Conservation (phyloP, 2,329 filamentous ascomycete species). For the Trichocomaceae sp. region DNA sequence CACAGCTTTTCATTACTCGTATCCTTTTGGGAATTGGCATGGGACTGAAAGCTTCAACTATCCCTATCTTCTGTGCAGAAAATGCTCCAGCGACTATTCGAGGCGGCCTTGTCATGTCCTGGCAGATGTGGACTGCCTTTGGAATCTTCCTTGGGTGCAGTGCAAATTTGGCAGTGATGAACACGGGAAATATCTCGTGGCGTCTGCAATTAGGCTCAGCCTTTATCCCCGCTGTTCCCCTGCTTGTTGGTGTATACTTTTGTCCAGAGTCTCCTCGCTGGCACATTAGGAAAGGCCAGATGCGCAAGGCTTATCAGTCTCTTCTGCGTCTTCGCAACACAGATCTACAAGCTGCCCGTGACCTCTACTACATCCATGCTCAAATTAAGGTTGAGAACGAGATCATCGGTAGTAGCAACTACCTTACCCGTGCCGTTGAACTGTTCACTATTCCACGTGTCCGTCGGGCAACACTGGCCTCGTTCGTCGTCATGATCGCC, state of each 20-base stretch:
- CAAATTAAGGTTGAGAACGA: slow-evolving; percentile 45
- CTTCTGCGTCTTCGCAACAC: slow-evolving; percentile 53
- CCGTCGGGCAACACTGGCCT: slow-evolving; percentile 62
- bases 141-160: slow-evolving; percentile 61
- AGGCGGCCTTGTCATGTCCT: slow-evolving; percentile 52
- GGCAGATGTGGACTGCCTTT: slow-evolving; percentile 51
- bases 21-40: slow-evolving; percentile 56
- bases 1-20: slow-evolving; percentile 51
- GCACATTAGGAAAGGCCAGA: slow-evolving; percentile 58
- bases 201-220: slow-evolving; percentile 59
- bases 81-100: slow-evolving; percentile 50
- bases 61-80: slow-evolving; percentile 51
- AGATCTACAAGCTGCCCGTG: slow-evolving; percentile 54
- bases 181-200: slow-evolving; percentile 56
- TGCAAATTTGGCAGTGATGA: slow-evolving; percentile 59
- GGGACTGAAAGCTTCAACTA: slow-evolving; percentile 54
- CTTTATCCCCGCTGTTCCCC: slow-evolving; percentile 58
- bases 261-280: slow-evolving; percentile 61
- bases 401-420: slow-evolving; percentile 45
- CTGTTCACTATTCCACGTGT: slow-evolving; percentile 46
- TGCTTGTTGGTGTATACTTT: slow-evolving; percentile 53
- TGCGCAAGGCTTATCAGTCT: slow-evolving; percentile 55
- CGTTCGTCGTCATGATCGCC: slow-evolving; percentile 72
- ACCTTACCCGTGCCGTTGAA: slow-evolving; percentile 53
- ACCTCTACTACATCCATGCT: slow-evolving; percentile 55